A percentile compares a stretch with the other conserved stretches of the same genome.
These are phyloP conservation scores for Sphagnum magellanicum DNA, from an alignment of 228 moss, liverwort and hornwort genomes.

Conservation along the genomic window DNA sequence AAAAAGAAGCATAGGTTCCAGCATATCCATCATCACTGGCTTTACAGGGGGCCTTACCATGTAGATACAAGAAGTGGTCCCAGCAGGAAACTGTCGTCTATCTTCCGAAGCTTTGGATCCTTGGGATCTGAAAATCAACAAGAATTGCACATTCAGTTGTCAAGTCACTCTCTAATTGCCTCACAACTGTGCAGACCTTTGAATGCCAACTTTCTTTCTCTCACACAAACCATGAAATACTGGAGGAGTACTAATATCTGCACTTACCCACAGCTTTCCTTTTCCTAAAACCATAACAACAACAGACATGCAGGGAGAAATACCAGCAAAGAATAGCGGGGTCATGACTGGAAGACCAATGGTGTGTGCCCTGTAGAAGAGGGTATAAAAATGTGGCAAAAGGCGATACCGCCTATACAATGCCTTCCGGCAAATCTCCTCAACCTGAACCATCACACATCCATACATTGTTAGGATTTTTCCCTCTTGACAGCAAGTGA, in stretches of 20 bases:
- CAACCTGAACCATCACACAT: conserved; percentile 42
- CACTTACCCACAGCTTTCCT: too few species aligned
- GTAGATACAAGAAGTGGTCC: conserved; percentile 75
- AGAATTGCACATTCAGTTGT: background rate
- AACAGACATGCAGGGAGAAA: background rate
- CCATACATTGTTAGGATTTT: background rate
- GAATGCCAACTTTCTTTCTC: too few species aligned
- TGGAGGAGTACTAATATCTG: too few species aligned
- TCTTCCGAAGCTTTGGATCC: conserved; percentile 63
- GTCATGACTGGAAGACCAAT: conserved; percentile 70
- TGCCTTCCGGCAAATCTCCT: conserved; percentile 63
- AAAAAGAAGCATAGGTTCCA: too few species aligned
- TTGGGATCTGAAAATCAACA: conserved; percentile 44
- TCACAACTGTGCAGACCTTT: too few species aligned
- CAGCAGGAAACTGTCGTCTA: conserved; percentile 70
- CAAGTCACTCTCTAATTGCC: too few species aligned
- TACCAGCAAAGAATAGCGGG: conserved; percentile 88
- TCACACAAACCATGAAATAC: too few species aligned
- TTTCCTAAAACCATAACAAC: too few species aligned
- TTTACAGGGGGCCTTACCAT: conserved; percentile 30
- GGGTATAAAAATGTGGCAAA: conserved; percentile 82
- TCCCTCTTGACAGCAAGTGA: background rate
- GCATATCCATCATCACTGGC: too few species aligned
- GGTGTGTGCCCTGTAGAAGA: conserved; percentile 63
- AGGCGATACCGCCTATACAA: conserved; percentile 74